Evolutionary conservation across 148 eudicot species (phyloP).

Genomic region (Persicaria tinctoria): DNA sequence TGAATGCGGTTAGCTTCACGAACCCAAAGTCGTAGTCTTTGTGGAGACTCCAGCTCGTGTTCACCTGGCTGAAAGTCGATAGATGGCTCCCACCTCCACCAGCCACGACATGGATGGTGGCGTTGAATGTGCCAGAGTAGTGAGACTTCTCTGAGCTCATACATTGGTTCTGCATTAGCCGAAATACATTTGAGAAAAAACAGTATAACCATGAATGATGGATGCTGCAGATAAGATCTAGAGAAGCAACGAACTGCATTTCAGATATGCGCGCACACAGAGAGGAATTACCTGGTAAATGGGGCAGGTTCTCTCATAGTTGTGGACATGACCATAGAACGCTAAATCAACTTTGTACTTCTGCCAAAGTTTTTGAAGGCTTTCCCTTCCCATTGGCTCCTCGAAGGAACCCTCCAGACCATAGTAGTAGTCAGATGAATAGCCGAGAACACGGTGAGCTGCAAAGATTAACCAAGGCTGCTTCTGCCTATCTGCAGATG

Average conservation of each 20-base stretch:
- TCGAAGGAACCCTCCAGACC: conserved; percentile 62
- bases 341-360: conserved; percentile 90
- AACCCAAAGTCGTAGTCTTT: conserved; percentile 71
- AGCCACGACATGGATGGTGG: conserved; percentile 77
- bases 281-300: conserved; percentile 51
- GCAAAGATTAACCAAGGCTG: conserved; percentile 92
- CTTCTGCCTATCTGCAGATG: conserved; percentile 79
- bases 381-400: conserved; percentile 95
- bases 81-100: conserved; percentile 70
- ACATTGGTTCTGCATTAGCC: conserved; percentile 50
- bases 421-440: conserved; percentile 53
- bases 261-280: background rate
- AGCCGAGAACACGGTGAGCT: conserved; percentile 89
- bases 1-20: conserved; percentile 78
- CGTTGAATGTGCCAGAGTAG: conserved; percentile 67
- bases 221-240: background rate
- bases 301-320: conserved; percentile 88
- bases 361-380: conserved; percentile 92
- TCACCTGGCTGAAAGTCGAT: conserved; percentile 43
- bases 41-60: conserved; percentile 56
- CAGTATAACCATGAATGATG: background rate
- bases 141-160: conserved; percentile 48
- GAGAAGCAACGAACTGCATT: background rate
- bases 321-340: conserved; percentile 77
- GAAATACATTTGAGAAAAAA: background rate